phyloP scores from a whole-genome alignment of 2,329 filamentous ascomycete genomes.

The Grosmannia serpens region DNA sequence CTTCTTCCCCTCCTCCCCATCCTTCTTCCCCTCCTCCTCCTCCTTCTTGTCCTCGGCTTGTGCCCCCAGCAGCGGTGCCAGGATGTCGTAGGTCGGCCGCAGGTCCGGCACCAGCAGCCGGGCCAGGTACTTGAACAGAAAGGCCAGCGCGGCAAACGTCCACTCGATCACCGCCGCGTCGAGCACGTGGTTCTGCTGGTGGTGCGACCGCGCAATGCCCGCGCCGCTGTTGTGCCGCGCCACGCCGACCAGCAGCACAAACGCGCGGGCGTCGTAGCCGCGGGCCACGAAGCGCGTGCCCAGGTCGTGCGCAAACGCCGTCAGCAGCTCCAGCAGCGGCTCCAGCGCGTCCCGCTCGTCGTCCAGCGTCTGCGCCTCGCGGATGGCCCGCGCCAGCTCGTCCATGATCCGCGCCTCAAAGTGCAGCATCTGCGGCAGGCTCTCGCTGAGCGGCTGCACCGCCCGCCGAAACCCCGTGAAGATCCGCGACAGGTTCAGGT shows the following conservation, averaged over 20 bases:
- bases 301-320: slow-evolving; percentile 89
- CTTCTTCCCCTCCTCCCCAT: neutral
- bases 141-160: slow-evolving; percentile 89
- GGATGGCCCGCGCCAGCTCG: slow-evolving; percentile 61
- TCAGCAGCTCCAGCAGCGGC: slow-evolving; percentile 75
- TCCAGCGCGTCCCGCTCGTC: slow-evolving; percentile 64
- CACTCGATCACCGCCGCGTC: slow-evolving; percentile 91
- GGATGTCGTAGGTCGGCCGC: slow-evolving; percentile 69
- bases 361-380: slow-evolving; percentile 33
- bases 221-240: slow-evolving; percentile 29
- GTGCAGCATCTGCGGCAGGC: slow-evolving; percentile 81
- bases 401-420: slow-evolving; percentile 79
- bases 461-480: slow-evolving; percentile 70
- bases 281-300: slow-evolving; percentile 71
- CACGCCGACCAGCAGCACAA: slow-evolving; percentile 65
- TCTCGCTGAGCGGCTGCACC: slow-evolving; percentile 71
- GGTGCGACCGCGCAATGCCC: slow-evolving; percentile 5
- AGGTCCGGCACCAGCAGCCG: slow-evolving; percentile 77
- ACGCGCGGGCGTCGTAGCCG: slow-evolving; percentile 59
- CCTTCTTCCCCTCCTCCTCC: neutral
- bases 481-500: slow-evolving; percentile 75
- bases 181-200: slow-evolving; percentile 46
- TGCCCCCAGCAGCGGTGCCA: slow-evolving; percentile 76
- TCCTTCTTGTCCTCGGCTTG: slow-evolving; percentile 19
- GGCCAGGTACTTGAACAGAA: slow-evolving; percentile 94